These are phyloP conservation scores for Colletotrichum coccodes DNA, from an alignment of 2,329 filamentous ascomycete genomes.

Conservation along the genomic window DNA sequence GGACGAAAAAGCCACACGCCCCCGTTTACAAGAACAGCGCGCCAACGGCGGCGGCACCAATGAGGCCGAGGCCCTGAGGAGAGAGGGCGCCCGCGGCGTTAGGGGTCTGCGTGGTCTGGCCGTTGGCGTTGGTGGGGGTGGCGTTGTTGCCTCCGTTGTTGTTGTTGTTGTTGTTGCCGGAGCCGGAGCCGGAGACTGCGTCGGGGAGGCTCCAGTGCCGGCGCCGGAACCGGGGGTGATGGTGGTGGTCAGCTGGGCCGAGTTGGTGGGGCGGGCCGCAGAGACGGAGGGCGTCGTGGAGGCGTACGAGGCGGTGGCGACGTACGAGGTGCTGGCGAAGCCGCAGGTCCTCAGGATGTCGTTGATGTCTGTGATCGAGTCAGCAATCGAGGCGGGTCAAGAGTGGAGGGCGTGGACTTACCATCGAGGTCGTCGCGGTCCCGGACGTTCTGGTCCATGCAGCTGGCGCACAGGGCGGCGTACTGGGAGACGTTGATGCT, in stretches of 20 bases:
- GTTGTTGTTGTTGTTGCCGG: conserved; percentile 5
- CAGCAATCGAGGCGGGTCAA: neutral
- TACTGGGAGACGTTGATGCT: conserved; percentile 50
- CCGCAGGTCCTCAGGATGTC: conserved; percentile 35
- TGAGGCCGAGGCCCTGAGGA: conserved; percentile 16
- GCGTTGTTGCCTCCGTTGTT: neutral
- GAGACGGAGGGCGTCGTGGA: conserved; percentile 25
- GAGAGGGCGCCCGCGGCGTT: conserved; percentile 26
- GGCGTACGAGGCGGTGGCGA: conserved; percentile 29
- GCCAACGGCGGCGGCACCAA: conserved; percentile 27
- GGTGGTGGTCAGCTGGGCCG: conserved; percentile 34
- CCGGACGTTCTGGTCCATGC: conserved; percentile 33
- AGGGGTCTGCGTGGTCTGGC: conserved; percentile 9
- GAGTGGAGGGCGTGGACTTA: neutral
- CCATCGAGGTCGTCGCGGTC: conserved; percentile 35
- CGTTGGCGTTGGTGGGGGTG: neutral
- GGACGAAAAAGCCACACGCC: neutral
- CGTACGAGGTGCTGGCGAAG: conserved; percentile 33
- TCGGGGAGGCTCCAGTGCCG: conserved; percentile 20
- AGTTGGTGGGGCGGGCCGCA: conserved; percentile 28
- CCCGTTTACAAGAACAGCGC: conserved; percentile 21
- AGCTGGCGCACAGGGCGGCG: conserved; percentile 41
- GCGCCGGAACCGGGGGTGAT: conserved; percentile 28
- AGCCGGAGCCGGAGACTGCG: conserved; percentile 4
- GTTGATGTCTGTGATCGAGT: conserved; percentile 28